Evolutionary conservation across 352 stramenopile species (phyloP).

Genomic region (Phytophthora citricola): DNA sequence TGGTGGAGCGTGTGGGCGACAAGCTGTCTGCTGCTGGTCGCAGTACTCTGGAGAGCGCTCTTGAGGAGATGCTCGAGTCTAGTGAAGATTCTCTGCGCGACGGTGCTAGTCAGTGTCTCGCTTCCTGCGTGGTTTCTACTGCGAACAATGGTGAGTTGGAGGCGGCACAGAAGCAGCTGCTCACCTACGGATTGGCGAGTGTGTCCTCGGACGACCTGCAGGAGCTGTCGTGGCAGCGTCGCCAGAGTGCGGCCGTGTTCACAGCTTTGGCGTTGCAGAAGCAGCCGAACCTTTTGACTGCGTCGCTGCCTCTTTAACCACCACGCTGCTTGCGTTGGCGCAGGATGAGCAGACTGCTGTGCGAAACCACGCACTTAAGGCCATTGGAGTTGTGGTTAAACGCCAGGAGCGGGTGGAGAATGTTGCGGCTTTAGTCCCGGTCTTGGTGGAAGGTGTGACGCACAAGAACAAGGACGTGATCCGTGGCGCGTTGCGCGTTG

Average conservation of each 20-base stretch:
- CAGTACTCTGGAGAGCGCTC: slow-evolving; percentile 57
- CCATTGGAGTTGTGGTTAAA: slow-evolving; percentile 67
- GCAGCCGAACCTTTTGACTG: slow-evolving; percentile 45
- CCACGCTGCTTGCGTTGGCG: slow-evolving; percentile 51
- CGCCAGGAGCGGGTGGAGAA: slow-evolving; percentile 39
- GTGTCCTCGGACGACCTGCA: slow-evolving; percentile 45
- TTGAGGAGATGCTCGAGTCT: slow-evolving; percentile 71
- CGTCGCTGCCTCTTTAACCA: slow-evolving; percentile 31
- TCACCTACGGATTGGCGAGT: slow-evolving; percentile 59
- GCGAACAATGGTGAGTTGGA: slow-evolving; percentile 41
- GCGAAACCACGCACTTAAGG: slow-evolving; percentile 58
- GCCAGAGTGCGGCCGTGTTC: slow-evolving; percentile 74
- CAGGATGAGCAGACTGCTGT: slow-evolving; percentile 76
- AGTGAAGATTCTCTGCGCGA: slow-evolving; percentile 70
- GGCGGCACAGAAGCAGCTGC: slow-evolving; percentile 39
- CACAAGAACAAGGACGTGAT: slow-evolving; percentile 86
- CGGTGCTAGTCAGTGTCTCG: slow-evolving; percentile 74
- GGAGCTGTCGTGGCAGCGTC: slow-evolving; percentile 54
- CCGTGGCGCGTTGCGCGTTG: slow-evolving; percentile 73
- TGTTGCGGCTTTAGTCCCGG: slow-evolving; percentile 49
- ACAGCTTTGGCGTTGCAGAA: slow-evolving; percentile 58
- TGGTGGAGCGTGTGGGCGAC: slow-evolving; percentile 69
- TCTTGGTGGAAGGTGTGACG: slow-evolving; percentile 66
- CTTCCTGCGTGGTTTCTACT: slow-evolving; percentile 61
- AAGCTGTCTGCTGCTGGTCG: slow-evolving; percentile 73